Evolutionary conservation across 257 asterid species (phyloP).

Genomic region (Salvia miltiorrhiza): DNA sequence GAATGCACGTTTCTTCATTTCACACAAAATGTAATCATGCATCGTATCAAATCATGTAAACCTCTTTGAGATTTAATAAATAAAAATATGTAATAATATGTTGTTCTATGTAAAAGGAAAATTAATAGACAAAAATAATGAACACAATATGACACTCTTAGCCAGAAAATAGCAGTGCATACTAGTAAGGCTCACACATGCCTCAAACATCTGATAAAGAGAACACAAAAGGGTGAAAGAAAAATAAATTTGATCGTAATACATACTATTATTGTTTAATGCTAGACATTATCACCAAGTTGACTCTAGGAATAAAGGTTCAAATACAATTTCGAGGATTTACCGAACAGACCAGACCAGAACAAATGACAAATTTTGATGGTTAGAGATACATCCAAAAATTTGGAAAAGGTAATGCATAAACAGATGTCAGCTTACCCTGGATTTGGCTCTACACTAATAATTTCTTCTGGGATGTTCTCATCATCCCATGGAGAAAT

Average conservation of each 20-base stretch:
- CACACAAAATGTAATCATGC: not conserved
- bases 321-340: not conserved
- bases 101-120: not conserved
- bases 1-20: not conserved
- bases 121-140: too few species aligned
- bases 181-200: not conserved
- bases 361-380: constrained; percentile 16
- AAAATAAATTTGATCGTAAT: not conserved
- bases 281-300: not conserved
- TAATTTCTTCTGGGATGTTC: constrained; percentile 80
- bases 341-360: constrained; percentile 2
- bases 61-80: not conserved
- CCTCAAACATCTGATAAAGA: not conserved
- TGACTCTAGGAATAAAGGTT: constrained; percentile 13
- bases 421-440: constrained; percentile 51
- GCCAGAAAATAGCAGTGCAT: not conserved
- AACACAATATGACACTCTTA: too few species aligned
- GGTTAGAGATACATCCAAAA: constrained; percentile 7
- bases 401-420: not conserved
- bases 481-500: constrained; percentile 88
- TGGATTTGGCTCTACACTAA: constrained; percentile 65
- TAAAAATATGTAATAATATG: not conserved
- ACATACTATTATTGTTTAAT: not conserved
- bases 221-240: not conserved
- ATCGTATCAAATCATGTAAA: too few species aligned